Conservation (phyloP, 2,329 filamentous ascomycete species). For the Penicillium palitans region DNA sequence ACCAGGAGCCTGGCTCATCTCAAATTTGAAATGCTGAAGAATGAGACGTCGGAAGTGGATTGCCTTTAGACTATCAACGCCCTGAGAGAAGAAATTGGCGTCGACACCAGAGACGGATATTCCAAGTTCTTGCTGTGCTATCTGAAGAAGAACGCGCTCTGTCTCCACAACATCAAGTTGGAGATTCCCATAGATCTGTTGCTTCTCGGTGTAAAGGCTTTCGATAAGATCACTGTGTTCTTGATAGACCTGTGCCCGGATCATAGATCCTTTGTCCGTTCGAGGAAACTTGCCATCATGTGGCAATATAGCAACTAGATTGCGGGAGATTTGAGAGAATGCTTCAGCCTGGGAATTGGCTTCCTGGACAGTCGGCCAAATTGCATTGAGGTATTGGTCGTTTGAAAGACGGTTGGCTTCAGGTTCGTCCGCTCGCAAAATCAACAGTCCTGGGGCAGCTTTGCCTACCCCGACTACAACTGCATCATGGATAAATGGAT, state of each 20-base stretch:
- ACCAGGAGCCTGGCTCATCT: constrained; percentile 27
- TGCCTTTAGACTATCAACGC: constrained; percentile 51
- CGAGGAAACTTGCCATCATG: constrained; percentile 44
- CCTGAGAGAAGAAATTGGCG: constrained; percentile 48
- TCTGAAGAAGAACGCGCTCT: constrained; percentile 33
- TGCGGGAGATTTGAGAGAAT: constrained; percentile 48
- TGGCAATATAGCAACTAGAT: constrained; percentile 42
- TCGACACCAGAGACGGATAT: constrained; percentile 33
- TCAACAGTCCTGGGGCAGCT: constrained; percentile 30
- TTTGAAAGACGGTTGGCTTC: constrained; percentile 24
- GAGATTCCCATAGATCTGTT: constrained; percentile 29
- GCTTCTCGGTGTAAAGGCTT: constrained; percentile 26
- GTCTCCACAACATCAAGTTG: constrained; percentile 35
- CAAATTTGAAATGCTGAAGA: constrained; percentile 41
- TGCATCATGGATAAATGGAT: constrained; percentile 33
- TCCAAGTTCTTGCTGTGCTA: constrained; percentile 35
- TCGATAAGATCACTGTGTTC: constrained; percentile 49
- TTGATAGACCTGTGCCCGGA: constrained; percentile 52
- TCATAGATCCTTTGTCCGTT: constrained; percentile 58
- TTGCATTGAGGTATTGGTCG: constrained; percentile 36
- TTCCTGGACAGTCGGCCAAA: constrained; percentile 42
- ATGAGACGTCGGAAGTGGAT: constrained; percentile 49
- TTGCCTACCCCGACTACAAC: constrained; percentile 33
- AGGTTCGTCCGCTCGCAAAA: constrained; percentile 29
- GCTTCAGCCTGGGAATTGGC: constrained; percentile 46